These are phyloP conservation scores for Coffea humblotiana DNA, from an alignment of 305 asterid genomes.

Conservation along the genomic window DNA sequence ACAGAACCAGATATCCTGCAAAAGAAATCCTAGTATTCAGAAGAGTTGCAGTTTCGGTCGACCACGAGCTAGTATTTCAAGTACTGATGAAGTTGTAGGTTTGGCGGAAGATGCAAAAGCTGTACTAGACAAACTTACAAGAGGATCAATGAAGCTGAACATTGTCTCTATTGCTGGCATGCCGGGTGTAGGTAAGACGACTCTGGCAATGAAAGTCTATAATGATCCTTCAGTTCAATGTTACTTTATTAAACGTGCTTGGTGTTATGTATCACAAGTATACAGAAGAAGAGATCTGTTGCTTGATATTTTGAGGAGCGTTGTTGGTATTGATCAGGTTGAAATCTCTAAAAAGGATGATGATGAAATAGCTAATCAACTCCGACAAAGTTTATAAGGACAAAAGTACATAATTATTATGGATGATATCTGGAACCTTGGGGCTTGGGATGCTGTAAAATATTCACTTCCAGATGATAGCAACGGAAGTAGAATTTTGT, in stretches of 20 bases:
- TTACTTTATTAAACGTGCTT: background rate
- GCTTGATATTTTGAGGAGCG: background rate
- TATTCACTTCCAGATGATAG: conserved; percentile 6
- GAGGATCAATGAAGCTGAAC: conserved; percentile 9
- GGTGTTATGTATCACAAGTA: conserved; percentile 6
- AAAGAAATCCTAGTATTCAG: background rate
- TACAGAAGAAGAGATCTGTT: background rate
- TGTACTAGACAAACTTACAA: conserved; percentile 19
- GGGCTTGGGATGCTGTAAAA: background rate
- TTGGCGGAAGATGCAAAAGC: conserved; percentile 12
- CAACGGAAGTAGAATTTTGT: conserved; percentile 16
- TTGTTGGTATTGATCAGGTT: background rate
- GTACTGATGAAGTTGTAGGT: background rate
- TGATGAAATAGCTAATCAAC: too few relatives aligned
- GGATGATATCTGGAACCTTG: too few relatives aligned
- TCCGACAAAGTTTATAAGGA: background rate
- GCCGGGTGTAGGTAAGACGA: conserved; percentile 11
- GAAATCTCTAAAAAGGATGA: too few relatives aligned
- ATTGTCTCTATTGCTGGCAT: conserved; percentile 3
- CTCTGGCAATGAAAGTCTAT: conserved; percentile 8
- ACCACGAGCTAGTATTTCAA: background rate
- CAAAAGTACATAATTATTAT: conserved; percentile 13
- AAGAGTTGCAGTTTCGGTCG: background rate
- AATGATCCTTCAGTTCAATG: background rate
- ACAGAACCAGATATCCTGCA: background rate